Conservation (phyloP, 805 yeast genomes). For the Cyberlindnera nakhonratchasimensis region DNA sequence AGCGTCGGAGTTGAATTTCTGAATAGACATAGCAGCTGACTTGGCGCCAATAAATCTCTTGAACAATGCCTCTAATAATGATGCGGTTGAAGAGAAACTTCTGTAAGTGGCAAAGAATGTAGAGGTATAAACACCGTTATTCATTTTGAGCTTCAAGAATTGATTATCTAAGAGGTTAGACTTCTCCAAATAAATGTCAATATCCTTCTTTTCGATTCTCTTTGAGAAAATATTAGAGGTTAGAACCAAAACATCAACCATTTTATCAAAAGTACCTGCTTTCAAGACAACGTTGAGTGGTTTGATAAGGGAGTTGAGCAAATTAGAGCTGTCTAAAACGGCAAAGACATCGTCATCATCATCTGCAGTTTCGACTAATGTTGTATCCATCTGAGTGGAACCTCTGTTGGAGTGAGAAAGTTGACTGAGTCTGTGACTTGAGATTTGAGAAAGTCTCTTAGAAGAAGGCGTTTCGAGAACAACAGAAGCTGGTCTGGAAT, state of each 20-base stretch:
- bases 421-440: slow-evolving; percentile 27
- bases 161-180: slow-evolving; percentile 36
- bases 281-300: slow-evolving; percentile 48
- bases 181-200: slow-evolving; percentile 37
- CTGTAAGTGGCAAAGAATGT: slow-evolving; percentile 70
- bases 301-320: slow-evolving; percentile 27
- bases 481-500: slow-evolving; percentile 44
- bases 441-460: slow-evolving; percentile 38
- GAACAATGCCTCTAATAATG: slow-evolving; percentile 49
- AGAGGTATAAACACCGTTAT: slow-evolving; percentile 59
- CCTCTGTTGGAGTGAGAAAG: slow-evolving; percentile 10
- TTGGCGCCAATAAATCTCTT: slow-evolving; percentile 59
- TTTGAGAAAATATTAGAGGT: slow-evolving; percentile 60
- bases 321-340: slow-evolving; percentile 27
- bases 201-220: slow-evolving; percentile 40
- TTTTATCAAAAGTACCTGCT: slow-evolving; percentile 69
- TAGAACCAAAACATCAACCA: slow-evolving; percentile 75
- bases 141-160: slow-evolving; percentile 49
- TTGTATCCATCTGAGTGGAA: slow-evolving; percentile 4
- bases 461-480: slow-evolving; percentile 44
- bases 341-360: slow-evolving; percentile 34
- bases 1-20: slow-evolving; percentile 26
- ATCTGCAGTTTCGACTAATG: slow-evolving; percentile 20
- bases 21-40: slow-evolving; percentile 56
- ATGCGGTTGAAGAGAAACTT: slow-evolving; percentile 57